Percentiles rank a stretch among this genome's conserved stretches.
These are phyloP conservation scores for Trichoderma citrinoviride DNA, from an alignment of 2,329 filamentous ascomycete genomes.

Conservation along the genomic window DNA sequence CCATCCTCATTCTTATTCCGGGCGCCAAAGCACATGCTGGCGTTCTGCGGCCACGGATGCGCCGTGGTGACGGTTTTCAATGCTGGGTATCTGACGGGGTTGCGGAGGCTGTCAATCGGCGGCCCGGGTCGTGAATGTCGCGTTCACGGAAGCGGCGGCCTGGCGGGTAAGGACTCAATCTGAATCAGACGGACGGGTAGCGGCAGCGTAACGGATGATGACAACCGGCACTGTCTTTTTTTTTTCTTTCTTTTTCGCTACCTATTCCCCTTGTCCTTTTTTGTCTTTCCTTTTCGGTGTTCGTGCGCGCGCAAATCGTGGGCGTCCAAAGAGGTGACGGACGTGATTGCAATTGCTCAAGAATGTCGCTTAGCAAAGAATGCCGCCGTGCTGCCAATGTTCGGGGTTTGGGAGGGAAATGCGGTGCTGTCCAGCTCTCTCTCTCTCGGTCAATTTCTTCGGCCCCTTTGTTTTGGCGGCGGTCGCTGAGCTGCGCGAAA, in stretches of 20 bases:
- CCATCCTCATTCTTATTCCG: slow-evolving; percentile 50
- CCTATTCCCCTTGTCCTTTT: neutral
- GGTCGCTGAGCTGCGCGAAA: slow-evolving; percentile 4
- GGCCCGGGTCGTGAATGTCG: slow-evolving; percentile 5
- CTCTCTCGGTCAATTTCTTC: neutral
- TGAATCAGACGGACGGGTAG: neutral
- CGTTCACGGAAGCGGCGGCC: slow-evolving; percentile 1
- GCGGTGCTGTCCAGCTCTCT: slow-evolving; percentile 6
- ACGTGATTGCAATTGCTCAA: neutral
- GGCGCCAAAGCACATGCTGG: slow-evolving; percentile 62
- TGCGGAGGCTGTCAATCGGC: neutral
- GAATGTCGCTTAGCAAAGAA: neutral
- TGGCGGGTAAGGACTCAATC: neutral
- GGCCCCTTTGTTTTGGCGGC: slow-evolving; percentile 15
- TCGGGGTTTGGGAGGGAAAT: neutral
- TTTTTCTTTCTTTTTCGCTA: neutral
- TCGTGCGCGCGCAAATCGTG: neutral
- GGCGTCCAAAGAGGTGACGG: neutral
- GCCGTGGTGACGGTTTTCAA: neutral
- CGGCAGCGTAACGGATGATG: neutral
- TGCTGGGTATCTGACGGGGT: neutral
- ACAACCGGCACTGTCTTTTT: neutral
- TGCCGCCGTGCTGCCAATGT: slow-evolving; percentile 1
- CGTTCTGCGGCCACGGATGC: neutral
- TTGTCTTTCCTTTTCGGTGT: neutral